These are phyloP conservation scores for Pleurotus tuoliensis DNA, from an alignment of 768 basidiomycete species.

Conservation along the genomic window DNA sequence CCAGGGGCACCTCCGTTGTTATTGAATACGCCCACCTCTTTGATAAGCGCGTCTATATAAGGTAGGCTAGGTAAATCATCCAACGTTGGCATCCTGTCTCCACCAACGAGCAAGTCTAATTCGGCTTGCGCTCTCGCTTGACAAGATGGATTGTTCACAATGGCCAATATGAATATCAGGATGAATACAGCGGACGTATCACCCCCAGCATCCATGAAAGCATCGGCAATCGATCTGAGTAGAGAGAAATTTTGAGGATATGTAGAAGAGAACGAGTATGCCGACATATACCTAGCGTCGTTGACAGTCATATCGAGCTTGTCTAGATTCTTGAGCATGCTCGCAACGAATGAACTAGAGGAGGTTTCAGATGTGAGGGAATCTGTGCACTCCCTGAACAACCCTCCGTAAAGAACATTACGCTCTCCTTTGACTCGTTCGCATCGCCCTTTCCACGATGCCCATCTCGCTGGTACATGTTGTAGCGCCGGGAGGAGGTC, in stretches of 20 bases:
- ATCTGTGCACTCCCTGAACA: background rate
- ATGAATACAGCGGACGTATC: background rate
- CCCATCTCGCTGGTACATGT: conserved; percentile 15
- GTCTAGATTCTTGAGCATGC: background rate
- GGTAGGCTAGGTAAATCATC: conserved; percentile 11
- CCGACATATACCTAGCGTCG: background rate
- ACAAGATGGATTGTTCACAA: conserved; percentile 14
- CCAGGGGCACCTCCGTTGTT: no score
- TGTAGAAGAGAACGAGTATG: background rate
- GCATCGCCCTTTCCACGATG: conserved; percentile 15
- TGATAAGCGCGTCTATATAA: conserved; percentile 13
- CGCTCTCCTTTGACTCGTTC: background rate
- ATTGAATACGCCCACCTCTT: background rate
- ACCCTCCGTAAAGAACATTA: background rate
- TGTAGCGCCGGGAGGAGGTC: conserved; percentile 16
- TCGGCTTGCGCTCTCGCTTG: conserved; percentile 15
- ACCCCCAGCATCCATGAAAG: conserved; percentile 1
- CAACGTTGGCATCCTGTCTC: conserved; percentile 1
- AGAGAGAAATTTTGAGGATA: background rate
- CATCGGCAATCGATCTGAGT: background rate
- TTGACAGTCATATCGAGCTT: background rate
- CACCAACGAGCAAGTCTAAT: conserved; percentile 15
- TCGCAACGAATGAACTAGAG: background rate
- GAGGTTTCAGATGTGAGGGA: background rate
- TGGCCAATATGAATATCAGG: conserved; percentile 10